phyloP scores from a whole-genome alignment of 345 rosid species.

The Eucalyptus polybractea region DNA sequence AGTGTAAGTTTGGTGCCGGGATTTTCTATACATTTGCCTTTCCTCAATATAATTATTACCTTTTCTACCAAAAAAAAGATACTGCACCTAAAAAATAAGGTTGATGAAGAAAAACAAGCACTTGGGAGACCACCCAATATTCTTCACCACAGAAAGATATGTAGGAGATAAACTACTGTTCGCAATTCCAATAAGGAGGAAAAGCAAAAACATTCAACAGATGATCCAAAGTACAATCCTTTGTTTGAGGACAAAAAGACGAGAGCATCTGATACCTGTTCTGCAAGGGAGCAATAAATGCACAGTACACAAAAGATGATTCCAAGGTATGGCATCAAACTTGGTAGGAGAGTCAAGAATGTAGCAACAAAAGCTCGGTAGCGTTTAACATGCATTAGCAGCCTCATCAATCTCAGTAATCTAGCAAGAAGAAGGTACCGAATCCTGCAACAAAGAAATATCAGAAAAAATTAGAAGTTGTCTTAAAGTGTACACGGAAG shows the following conservation, averaged over 20 bases:
- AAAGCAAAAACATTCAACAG: neutral
- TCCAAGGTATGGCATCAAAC: constrained; percentile 93
- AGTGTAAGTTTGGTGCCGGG: no score
- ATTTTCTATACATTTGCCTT: no score
- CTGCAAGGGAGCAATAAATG: constrained; percentile 85
- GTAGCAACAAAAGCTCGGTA: constrained; percentile 91
- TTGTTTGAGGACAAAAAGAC: neutral
- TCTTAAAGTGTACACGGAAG: neutral
- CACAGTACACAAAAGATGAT: constrained; percentile 77
- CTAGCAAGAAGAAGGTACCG: constrained; percentile 97
- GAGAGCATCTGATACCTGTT: constrained; percentile 41
- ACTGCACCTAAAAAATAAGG: neutral
- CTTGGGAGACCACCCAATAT: neutral
- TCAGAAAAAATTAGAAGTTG: neutral
- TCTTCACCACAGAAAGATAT: neutral
- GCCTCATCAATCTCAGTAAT: constrained; percentile 81
- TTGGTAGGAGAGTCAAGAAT: constrained; percentile 80
- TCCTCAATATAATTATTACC: no score
- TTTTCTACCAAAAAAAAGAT: no score
- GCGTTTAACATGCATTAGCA: constrained; percentile 60
- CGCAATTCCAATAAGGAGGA: neutral
- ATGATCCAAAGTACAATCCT: neutral
- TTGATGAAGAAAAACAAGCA: neutral
- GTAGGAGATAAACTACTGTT: neutral
- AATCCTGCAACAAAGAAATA: constrained; percentile 38